phyloP scores from a whole-genome alignment of 2,329 filamentous ascomycete genomes.

The Botryosphaeria dothidea region DNA sequence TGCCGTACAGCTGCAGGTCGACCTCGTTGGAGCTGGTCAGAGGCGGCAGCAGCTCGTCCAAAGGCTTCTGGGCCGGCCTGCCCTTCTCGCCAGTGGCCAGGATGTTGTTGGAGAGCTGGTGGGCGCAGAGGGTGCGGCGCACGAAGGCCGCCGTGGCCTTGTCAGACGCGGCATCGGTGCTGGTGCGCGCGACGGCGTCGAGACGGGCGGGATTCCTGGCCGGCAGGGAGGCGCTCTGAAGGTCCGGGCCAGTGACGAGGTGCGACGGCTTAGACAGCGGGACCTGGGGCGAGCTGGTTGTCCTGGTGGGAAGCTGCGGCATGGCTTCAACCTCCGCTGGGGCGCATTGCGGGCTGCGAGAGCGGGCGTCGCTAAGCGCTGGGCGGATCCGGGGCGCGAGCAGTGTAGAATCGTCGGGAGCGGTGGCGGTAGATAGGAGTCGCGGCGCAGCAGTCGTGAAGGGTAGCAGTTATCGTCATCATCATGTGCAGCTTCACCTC shows the following conservation, averaged over 20 bases:
- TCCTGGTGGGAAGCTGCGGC: slow-evolving; percentile 15
- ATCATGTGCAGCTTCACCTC: neutral
- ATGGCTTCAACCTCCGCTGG: slow-evolving; percentile 18
- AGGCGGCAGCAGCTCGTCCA: slow-evolving; percentile 83
- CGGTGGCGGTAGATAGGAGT: neutral
- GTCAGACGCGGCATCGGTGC: slow-evolving; percentile 55
- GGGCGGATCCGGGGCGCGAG: neutral
- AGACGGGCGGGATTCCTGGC: neutral
- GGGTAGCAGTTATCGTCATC: slow-evolving; percentile 3
- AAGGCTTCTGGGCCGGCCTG: slow-evolving; percentile 63
- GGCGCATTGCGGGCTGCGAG: slow-evolving; percentile 17
- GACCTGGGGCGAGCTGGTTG: slow-evolving; percentile 14
- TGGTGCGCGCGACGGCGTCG: neutral
- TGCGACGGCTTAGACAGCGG: slow-evolving; percentile 4
- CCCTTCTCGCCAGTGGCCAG: slow-evolving; percentile 53
- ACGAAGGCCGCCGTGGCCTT: slow-evolving; percentile 79
- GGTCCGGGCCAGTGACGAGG: slow-evolving; percentile 5
- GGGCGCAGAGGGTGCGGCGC: slow-evolving; percentile 79
- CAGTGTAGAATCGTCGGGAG: neutral
- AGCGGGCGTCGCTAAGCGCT: neutral
- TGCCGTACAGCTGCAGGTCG: slow-evolving; percentile 88
- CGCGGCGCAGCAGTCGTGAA: neutral
- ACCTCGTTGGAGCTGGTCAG: slow-evolving; percentile 93
- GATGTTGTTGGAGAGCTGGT: slow-evolving; percentile 45
- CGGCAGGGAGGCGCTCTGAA: neutral